These are phyloP conservation scores for Leccinum disarticulatum DNA, from an alignment of 768 basidiomycete genomes.

Conservation along the genomic window DNA sequence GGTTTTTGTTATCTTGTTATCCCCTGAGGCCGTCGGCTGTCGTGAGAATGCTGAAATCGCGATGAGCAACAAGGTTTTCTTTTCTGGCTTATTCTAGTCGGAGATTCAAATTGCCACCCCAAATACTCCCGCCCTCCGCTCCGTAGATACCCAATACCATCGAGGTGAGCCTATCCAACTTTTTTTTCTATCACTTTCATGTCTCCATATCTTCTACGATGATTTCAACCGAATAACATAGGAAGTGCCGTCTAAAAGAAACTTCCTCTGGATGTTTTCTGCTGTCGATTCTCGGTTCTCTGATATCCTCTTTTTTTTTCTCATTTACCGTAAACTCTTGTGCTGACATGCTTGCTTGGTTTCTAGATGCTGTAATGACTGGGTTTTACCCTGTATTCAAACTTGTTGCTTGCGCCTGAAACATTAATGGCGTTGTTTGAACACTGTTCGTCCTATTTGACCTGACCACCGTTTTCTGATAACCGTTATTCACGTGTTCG, in stretches of 20 bases:
- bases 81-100: slow-evolving; percentile 30
- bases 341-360: slow-evolving; percentile 7
- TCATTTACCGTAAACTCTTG: neutral
- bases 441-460: neutral
- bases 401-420: neutral
- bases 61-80: slow-evolving; percentile 24
- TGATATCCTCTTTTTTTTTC: slow-evolving; percentile 18
- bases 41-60: slow-evolving; percentile 36
- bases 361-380: neutral
- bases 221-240: slow-evolving; percentile 37
- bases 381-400: no score
- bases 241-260: slow-evolving; percentile 39
- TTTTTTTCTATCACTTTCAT: neutral
- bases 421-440: neutral
- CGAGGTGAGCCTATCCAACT: slow-evolving; percentile 19
- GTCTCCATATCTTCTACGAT: slow-evolving; percentile 15
- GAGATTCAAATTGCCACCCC: slow-evolving; percentile 25
- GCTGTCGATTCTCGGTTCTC: slow-evolving; percentile 37
- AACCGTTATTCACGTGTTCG: slow-evolving; percentile 15
- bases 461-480: neutral
- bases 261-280: slow-evolving; percentile 22
- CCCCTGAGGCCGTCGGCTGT: slow-evolving; percentile 37
- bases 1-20: slow-evolving; percentile 37
- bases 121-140: slow-evolving; percentile 5
- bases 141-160: neutral